A percentile compares a stretch with the other conserved stretches of the same genome.
These are phyloP conservation scores for Neurospora sp. DNA, from an alignment of 2,329 filamentous ascomycete genomes.

Conservation along the genomic window DNA sequence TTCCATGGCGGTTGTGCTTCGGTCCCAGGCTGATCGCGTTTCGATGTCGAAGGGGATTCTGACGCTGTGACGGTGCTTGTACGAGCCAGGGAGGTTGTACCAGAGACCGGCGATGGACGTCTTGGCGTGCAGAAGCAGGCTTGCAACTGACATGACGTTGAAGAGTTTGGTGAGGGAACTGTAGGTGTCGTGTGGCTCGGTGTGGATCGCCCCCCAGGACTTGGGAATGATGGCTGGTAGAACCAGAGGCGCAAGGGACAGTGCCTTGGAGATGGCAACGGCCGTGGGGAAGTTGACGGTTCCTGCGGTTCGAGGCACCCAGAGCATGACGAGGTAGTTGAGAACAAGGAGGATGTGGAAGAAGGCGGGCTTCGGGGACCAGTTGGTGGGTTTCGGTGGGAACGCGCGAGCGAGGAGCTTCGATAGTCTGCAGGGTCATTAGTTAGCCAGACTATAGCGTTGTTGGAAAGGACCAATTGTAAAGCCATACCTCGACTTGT, in stretches of 20 bases:
- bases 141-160: slow-evolving; percentile 32
- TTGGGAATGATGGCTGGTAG: slow-evolving; percentile 36
- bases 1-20: slow-evolving; percentile 32
- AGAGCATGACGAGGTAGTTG: slow-evolving; percentile 27
- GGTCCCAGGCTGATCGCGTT: slow-evolving; percentile 33
- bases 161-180: slow-evolving; percentile 36
- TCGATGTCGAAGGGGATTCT: slow-evolving; percentile 36
- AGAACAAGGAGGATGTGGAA: slow-evolving; percentile 24
- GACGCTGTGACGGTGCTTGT: slow-evolving; percentile 38
- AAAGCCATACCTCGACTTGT: slow-evolving; percentile 22
- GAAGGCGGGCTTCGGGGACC: slow-evolving; percentile 29
- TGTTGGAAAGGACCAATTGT: too few relatives aligned
- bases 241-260: slow-evolving; percentile 36
- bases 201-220: slow-evolving; percentile 36
- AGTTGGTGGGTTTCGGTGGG: slow-evolving; percentile 32
- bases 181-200: slow-evolving; percentile 28
- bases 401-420: slow-evolving; percentile 19
- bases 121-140: slow-evolving; percentile 35
- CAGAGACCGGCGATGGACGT: slow-evolving; percentile 32
- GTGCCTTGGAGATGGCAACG: slow-evolving; percentile 21
- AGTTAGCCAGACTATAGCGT: background rate
- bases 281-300: slow-evolving; percentile 29
- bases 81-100: slow-evolving; percentile 36
- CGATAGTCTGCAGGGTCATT: slow-evolving; percentile 12
- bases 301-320: slow-evolving; percentile 30